Evolutionary conservation across 2,329 filamentous ascomycete species (phyloP), one percentile per base, ranked within the genome.

Genomic region (Pseudocercospora fuligena): DNA sequence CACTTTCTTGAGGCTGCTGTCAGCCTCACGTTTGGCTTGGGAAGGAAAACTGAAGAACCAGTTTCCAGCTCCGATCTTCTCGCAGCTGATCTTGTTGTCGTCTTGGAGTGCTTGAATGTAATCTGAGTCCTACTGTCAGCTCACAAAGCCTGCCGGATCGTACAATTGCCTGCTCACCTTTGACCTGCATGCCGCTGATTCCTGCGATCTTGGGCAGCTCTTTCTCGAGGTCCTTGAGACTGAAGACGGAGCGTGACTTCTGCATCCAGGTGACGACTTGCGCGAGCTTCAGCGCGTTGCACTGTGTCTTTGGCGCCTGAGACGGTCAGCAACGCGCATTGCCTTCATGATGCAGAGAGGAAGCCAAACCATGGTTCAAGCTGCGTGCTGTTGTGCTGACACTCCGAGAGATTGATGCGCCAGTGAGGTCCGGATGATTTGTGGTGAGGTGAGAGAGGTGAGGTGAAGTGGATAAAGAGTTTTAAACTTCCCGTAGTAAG

Each of bases 31-130:
- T 74, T 81, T 84, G 73, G 86, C 86, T 61, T 90, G 87, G 29
- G 83, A 87, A 19, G 79, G 81, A 75, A 90, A 91, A 69, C 83
- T 85, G 89, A 89, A 91, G 79, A 90, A 91, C 89, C 89, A 91
- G 76, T 91, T 91, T 29, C 88, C 88, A 69, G 84, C 89, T 51
- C 89, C 89, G 72, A 91, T 91, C 77, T 90, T 91, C 79, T 91
- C 89, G 29, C 89, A 85, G 19, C 84, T 84, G 67, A 91, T 85
- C 72, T 85, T 83, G 72, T 82, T 82, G 64, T 91, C 89, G 72
- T 90, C 87, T 8, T 82, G 80, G 21, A 91, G 82, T 4, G 83
- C 81, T 75, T 89, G 87, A 19, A 91, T 80, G 73, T 88, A 89
- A 73, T 91, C 89, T 77, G 64, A 21, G 19, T 2, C 40, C 8